phyloP scores from a whole-genome alignment of 2,329 filamentous ascomycete species.

The Emericellopsis atlantica region DNA sequence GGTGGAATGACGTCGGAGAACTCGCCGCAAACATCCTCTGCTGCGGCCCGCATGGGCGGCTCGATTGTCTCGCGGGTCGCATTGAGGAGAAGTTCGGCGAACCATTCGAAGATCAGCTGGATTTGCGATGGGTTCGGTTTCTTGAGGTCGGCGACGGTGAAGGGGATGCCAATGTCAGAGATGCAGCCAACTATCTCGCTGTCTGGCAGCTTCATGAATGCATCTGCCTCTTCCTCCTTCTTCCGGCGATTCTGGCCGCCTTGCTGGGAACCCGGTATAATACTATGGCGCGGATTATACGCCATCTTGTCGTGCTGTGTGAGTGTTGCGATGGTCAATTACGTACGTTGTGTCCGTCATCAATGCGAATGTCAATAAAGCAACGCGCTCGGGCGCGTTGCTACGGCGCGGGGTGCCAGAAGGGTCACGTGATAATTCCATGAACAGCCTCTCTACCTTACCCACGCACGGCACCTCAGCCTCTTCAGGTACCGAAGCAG shows the following conservation, averaged over 20 bases:
- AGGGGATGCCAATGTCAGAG: conserved; percentile 87
- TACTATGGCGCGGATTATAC: conserved; percentile 48
- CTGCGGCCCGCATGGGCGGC: conserved; percentile 86
- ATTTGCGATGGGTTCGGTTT: conserved; percentile 92
- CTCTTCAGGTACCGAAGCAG: too few species aligned
- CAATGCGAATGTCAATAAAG: not conserved
- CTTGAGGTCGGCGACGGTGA: conserved; percentile 73
- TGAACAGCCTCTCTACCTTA: too few species aligned
- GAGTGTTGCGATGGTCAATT: too few species aligned
- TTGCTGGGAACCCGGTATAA: conserved; percentile 39
- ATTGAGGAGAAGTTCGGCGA: conserved; percentile 88
- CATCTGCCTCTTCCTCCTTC: conserved; percentile 46
- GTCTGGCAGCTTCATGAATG: conserved; percentile 48
- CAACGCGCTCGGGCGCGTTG: too few species aligned
- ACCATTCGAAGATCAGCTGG: conserved; percentile 97
- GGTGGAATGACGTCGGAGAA: conserved; percentile 73
- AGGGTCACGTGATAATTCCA: too few species aligned
- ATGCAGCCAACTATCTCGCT: conserved; percentile 93
- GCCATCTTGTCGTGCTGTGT: conserved; percentile 27
- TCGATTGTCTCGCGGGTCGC: conserved; percentile 86
- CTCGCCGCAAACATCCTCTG: conserved; percentile 75
- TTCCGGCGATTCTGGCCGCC: conserved; percentile 36
- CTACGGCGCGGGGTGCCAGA: too few species aligned
- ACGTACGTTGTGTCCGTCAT: not conserved
- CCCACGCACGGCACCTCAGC: too few species aligned